Conservation (phyloP, 805 yeast genomes). For the Candida sphagnicola region DNA sequence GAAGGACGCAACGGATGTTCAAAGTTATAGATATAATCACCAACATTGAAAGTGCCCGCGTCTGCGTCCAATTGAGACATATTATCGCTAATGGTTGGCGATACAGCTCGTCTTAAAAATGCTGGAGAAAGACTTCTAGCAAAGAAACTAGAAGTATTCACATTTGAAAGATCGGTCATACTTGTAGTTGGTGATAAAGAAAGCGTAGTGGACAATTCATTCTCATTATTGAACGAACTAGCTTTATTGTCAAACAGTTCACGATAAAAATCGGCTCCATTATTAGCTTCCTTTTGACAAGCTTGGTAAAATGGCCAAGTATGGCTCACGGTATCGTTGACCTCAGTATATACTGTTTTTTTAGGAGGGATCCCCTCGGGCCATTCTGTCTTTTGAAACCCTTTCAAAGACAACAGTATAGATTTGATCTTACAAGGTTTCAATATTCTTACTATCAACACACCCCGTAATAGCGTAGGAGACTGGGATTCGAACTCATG, state of each 20-base stretch:
- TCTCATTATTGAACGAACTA: not conserved
- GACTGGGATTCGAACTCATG: constrained; percentile 62
- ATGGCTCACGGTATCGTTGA: constrained; percentile 65
- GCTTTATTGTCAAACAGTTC: constrained; percentile 17
- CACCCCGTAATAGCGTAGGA: constrained; percentile 80
- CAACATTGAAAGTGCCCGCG: constrained; percentile 58
- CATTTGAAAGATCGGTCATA: not conserved
- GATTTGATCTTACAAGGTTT: constrained; percentile 71
- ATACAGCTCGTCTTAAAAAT: constrained; percentile 23
- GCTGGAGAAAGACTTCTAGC: constrained; percentile 23
- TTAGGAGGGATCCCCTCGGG: constrained; percentile 98
- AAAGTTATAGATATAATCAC: constrained; percentile 89
- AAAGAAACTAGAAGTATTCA: constrained; percentile 18
- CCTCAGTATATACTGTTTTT: constrained; percentile 60
- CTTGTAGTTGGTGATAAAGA: constrained; percentile 2
- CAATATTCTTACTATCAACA: constrained; percentile 61
- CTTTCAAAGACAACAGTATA: constrained; percentile 59
- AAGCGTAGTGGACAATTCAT: constrained; percentile 4
- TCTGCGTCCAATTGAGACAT: constrained; percentile 11
- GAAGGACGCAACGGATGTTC: constrained; percentile 83
- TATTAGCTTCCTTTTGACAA: constrained; percentile 19
- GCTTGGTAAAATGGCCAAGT: constrained; percentile 82
- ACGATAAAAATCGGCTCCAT: constrained; percentile 46
- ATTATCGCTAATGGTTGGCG: constrained; percentile 21
- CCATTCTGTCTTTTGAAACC: constrained; percentile 83